Evolutionary conservation across 371 early-diverging fungal genomes (phyloP), one percentile per base, ranked within the genome.

Genomic region (Polyrhizophydium stewartii): DNA sequence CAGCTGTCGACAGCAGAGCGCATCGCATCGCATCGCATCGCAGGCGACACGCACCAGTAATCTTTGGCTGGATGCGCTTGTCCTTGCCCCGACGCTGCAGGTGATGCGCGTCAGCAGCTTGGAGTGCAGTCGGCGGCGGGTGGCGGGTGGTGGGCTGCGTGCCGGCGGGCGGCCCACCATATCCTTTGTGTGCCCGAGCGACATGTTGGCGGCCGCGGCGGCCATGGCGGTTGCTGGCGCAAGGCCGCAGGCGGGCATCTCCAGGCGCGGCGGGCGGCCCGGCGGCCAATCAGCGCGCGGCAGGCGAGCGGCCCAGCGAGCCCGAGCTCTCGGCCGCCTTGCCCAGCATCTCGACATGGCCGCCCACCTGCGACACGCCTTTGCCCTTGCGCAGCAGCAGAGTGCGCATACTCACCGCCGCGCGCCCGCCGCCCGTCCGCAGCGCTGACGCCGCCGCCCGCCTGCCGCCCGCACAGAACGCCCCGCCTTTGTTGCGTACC

Each of bases 401-500:
- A 53, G 65, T 65, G 24, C 10, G 60, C 53, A 13, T 35, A 3
- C 7, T 35, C 7, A 13, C 13, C 13, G 35, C 35, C 13, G 35
- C 35, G 35, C 13, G 7, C 7, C 13, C 7, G 35, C 13, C 13
- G 35, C 35, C 13, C 7, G 3, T 3, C 35, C 13, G 13, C 35
- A 35, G 35, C n/a, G 13, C 35, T 35, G 35, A 35, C 35, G 7
- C 13, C 13, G 13, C 35, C 3, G 13, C 35, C 35, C 3, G 13
- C 35, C 35, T 13, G 13, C 35, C 13, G 7, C 3, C 19, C 52
- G n/a, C 33, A 28, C 40, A 72, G 72, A 64, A 1, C 72, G 77
- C 13, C 71, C 97, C 56, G 91, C 89, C 21, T 96, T 98, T 73
- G 92, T 98, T 25, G 83, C 93, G 24, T 98, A 92, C 73, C 72